Evolutionary conservation across 2,329 filamentous ascomycete genomes (phyloP), one percentile per base, ranked within the genome.

Genomic region (Cercospora canescens): DNA sequence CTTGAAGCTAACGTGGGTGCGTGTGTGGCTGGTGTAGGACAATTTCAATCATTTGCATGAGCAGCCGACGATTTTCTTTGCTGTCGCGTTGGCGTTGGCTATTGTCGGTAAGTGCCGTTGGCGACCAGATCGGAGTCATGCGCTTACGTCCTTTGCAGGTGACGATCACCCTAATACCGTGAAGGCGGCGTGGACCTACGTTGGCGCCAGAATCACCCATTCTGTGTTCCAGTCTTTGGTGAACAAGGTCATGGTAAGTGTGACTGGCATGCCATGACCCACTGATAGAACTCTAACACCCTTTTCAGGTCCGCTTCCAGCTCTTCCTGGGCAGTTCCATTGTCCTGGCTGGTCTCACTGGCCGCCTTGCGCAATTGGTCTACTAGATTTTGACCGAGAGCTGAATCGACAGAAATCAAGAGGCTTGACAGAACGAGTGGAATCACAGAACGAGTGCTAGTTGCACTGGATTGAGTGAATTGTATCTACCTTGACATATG

Each of bases 21-120:
- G 4, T 55, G 5, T n/a, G 26, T 55, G 28, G 52, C 28, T 56
- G 52, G 28, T 56, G 52, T 56, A 56, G 52, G 52, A 56, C 52
- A 81, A 81, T 66, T 81, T 75, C 71, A 79, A 79, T 64, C 75
- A 81, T 62, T 72, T 81, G 41, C 71, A 78, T 61, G 79, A 81
- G 69, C 79, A 81, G 66, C 79, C 79, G 9, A 79, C 77, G 3
- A 73, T 78, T 41, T 81, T 81, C 71, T 81, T 80, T 67, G 79
- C 78, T 8, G 61, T 74, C 5, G 63, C 66, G 3, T 70, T 80
- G 14, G 73, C 75, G 1, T 65, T 81, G 16, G 76, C 77, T 2
- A 18, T 52, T 6, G 45, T 52, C 7, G 45, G 45, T 48, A n/a
- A 41, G 16, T 41, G 6, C 37, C 16, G 37, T 18, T n/a, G 16